Conservation (phyloP, 2,329 filamentous ascomycete species). For the Arachnomyces sp. region DNA sequence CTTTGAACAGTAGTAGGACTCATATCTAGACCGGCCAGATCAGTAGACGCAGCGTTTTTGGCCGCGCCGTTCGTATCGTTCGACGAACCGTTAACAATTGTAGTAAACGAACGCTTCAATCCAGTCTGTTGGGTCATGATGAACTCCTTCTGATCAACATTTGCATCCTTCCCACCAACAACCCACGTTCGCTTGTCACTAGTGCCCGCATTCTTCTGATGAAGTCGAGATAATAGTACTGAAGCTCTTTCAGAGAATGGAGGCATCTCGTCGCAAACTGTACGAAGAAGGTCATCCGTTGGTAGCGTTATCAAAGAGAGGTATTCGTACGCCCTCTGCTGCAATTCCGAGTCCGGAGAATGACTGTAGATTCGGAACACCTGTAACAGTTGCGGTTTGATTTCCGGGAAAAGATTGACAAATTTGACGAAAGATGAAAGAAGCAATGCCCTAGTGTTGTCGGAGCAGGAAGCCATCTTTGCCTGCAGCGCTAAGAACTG, state of each 20-base stretch:
- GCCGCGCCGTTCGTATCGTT: conserved; percentile 28
- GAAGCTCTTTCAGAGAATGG: conserved; percentile 94
- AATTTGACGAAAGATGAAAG: conserved; percentile 95
- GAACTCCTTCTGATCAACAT: conserved; percentile 71
- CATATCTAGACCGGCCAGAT: conserved; percentile 79
- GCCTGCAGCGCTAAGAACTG: conserved; percentile 88
- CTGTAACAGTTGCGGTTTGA: conserved; percentile 87
- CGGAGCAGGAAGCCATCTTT: conserved; percentile 83
- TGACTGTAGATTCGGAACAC: conserved; percentile 91
- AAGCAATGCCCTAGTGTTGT: conserved; percentile 85
- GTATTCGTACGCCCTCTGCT: conserved; percentile 95
- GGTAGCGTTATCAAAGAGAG: conserved; percentile 75
- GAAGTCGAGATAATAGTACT: conserved; percentile 79
- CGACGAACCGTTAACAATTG: conserved; percentile 39
- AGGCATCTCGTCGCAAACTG: conserved; percentile 97
- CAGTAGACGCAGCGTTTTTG: conserved; percentile 46
- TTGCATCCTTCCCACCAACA: conserved; percentile 93
- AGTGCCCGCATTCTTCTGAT: conserved; percentile 87
- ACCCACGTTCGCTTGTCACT: conserved; percentile 97
- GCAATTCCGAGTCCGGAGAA: conserved; percentile 87
- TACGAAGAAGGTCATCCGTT: conserved; percentile 83
- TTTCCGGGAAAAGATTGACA: conserved; percentile 96
- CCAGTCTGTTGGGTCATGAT: conserved; percentile 72
- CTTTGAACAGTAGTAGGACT: conserved; percentile 47
- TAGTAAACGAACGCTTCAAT: conserved; percentile 76